Base-by-base conservation (phyloP, 352 stramenopile genomes). In the Blastocystis sp. region DNA sequence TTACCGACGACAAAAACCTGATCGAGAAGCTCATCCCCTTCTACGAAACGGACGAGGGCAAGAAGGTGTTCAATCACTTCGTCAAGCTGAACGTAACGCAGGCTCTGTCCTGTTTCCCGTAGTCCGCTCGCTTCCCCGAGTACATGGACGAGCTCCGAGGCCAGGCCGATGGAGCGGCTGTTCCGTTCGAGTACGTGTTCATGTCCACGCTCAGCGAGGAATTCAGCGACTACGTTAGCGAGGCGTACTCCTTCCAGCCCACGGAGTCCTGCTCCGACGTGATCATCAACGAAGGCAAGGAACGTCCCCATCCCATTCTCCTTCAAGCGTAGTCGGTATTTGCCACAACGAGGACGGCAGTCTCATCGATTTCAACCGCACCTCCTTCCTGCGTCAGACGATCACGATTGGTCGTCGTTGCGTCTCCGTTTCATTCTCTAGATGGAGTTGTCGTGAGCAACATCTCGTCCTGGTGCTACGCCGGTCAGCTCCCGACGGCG, bases 1-100 rank as follows among this genome's bases (percentile, higher is more conserved):
- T 80, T 61, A 41, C 62, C 1, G 63, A 77, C 13, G 79, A 89
- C 62, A 37, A 37, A 19, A 89, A 77, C 51, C 55, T 89, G 31
- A 89, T 59, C 21, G n/a, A 89, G 24, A 89, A 80, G 45, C 31
- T 89, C n/a, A 59, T 89, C n/a, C 79, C 79, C 31, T 89, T 77
- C 55, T 89, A 89, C 41, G 21, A 77, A 3, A 89, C 79, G 21
- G 19, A 31, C 10, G 31, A 26, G 12, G 79, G 79, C 63, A 77
- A 89, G 67, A 31, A 78, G 33, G 41, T 89, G 24, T 89, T 89
- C 41, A 31, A 89, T 80, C 79, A 89, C 39, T 41, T 89, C 10
- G 62, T 78, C 39, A 62, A 60, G 31, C 45, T 77, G 67, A 77
- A 89, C 61, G 79, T 89, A n/a, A 3, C 6, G 4, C 21, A 26